Percentiles rank a stretch among this genome's conserved stretches.
Conservation (phyloP, 169 alveolate species). For the Plasmodium vinckei region DNA sequence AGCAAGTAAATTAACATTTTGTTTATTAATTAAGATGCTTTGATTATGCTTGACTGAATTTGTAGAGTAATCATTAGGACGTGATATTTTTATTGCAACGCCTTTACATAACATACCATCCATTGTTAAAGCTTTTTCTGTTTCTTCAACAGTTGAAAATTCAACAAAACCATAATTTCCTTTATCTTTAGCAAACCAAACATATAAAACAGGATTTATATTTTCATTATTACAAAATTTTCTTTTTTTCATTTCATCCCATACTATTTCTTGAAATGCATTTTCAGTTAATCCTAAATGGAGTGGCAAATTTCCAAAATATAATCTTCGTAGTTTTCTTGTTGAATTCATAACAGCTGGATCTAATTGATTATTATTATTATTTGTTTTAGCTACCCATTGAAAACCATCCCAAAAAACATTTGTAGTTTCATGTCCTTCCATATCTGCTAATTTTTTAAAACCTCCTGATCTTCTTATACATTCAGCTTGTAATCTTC, state of each 20-base stretch:
- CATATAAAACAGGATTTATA: conserved; percentile 92
- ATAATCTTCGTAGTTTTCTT: conserved; percentile 89
- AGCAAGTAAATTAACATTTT: not conserved
- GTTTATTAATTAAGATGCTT: not conserved
- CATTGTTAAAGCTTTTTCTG: conserved; percentile 92
- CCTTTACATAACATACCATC: conserved; percentile 94
- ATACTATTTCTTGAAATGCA: conserved; percentile 89
- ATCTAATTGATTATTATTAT: conserved; percentile 82
- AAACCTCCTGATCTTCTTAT: conserved; percentile 93
- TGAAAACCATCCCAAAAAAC: conserved; percentile 95
- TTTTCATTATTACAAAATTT: conserved; percentile 90
- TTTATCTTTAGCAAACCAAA: conserved; percentile 94
- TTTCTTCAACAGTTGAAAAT: conserved; percentile 93
- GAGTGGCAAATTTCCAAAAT: conserved; percentile 92
- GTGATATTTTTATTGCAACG: conserved; percentile 90
- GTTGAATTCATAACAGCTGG: conserved; percentile 93
- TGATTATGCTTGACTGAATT: conserved; percentile 74
- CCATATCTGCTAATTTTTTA: conserved; percentile 92
- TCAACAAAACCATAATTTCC: conserved; percentile 94
- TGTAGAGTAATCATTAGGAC: conserved; percentile 93
- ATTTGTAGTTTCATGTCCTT: conserved; percentile 92
- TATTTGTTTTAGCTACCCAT: conserved; percentile 94
- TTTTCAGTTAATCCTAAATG: conserved; percentile 91
- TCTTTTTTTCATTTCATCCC: conserved; percentile 91
- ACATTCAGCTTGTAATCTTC: conserved; percentile 88